Conservation (phyloP, 2,329 filamentous ascomycete species). For the Trichophyton mentagrophytes region DNA sequence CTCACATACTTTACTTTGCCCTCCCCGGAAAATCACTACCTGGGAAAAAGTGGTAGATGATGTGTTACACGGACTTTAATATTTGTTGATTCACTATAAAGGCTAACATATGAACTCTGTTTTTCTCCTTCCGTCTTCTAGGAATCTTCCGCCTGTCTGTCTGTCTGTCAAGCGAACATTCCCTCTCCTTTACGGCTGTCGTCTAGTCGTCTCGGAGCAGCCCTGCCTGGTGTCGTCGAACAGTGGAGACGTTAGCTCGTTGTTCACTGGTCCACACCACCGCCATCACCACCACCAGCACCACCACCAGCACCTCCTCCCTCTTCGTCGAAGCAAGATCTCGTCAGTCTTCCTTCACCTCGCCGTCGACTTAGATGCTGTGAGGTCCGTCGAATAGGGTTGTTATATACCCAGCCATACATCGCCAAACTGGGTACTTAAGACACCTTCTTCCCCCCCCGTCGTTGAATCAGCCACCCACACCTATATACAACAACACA, state of each 20-base stretch:
- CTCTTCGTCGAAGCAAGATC: constrained; percentile 17
- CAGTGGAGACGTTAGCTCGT: constrained; percentile 14
- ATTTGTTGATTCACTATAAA: not conserved
- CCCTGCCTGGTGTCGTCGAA: not conserved
- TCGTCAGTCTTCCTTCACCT: constrained; percentile 16
- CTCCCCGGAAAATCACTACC: not conserved
- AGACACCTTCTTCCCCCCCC: not conserved
- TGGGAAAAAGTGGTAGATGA: not conserved
- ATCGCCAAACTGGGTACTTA: constrained; percentile 32
- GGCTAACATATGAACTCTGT: not conserved
- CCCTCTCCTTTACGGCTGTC: not conserved
- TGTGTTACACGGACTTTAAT: not conserved
- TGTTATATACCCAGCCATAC: not conserved
- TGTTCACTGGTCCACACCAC: constrained; percentile 14
- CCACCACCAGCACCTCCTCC: constrained; percentile 18
- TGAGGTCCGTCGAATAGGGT: not conserved
- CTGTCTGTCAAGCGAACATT: not conserved
- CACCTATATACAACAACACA: no score
- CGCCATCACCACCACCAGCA: no score
- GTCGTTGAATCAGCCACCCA: no score
- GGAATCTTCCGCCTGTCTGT: not conserved
- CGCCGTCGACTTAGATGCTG: not conserved
- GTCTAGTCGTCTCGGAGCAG: not conserved
- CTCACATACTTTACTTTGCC: not conserved
- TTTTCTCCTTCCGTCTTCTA: not conserved